These are phyloP conservation scores for Grifola frondosa DNA, from an alignment of 1,284 basidiomycete species.

Conservation along the genomic window DNA sequence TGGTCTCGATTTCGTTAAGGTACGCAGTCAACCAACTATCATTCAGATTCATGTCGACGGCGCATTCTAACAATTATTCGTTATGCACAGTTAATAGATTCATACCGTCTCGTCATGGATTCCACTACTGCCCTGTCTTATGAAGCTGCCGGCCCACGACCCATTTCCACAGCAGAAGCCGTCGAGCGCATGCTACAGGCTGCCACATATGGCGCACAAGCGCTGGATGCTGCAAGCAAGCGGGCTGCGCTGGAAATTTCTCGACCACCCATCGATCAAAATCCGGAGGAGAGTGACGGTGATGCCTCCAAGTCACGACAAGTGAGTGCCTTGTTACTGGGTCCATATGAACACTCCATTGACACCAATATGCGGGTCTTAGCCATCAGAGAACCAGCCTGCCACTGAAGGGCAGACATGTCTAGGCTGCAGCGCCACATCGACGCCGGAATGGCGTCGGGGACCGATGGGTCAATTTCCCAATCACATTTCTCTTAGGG, in stretches of 20 bases:
- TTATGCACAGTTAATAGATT: conserved; percentile 41
- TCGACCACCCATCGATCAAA: conserved; percentile 15
- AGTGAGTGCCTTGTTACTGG: no score
- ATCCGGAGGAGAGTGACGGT: conserved; percentile 18
- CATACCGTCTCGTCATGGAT: conserved; percentile 45
- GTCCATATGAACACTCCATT: no score
- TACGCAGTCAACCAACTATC: no score
- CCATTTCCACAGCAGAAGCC: conserved; percentile 35
- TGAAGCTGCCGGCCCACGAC: conserved; percentile 27
- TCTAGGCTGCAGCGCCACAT: conserved; percentile 76
- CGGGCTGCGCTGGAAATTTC: conserved; percentile 25
- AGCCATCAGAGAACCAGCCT: conserved; percentile 40
- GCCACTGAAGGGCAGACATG: conserved; percentile 65
- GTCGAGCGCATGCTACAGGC: conserved; percentile 48
- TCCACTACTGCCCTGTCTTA: conserved; percentile 33
- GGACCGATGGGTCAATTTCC: conserved; percentile 67
- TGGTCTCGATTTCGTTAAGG: conserved; percentile 55
- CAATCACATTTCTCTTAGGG: neutral
- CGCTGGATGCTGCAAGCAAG: conserved; percentile 42
- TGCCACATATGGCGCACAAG: conserved; percentile 51
- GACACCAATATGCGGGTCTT: conserved; percentile 1
- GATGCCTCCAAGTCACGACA: conserved; percentile 19
- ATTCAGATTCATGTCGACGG: no score
- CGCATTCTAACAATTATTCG: neutral
- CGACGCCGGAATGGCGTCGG: conserved; percentile 80